Base-by-base conservation (phyloP, 2,329 filamentous ascomycete genomes). In the Reticulascus tulasneorum region DNA sequence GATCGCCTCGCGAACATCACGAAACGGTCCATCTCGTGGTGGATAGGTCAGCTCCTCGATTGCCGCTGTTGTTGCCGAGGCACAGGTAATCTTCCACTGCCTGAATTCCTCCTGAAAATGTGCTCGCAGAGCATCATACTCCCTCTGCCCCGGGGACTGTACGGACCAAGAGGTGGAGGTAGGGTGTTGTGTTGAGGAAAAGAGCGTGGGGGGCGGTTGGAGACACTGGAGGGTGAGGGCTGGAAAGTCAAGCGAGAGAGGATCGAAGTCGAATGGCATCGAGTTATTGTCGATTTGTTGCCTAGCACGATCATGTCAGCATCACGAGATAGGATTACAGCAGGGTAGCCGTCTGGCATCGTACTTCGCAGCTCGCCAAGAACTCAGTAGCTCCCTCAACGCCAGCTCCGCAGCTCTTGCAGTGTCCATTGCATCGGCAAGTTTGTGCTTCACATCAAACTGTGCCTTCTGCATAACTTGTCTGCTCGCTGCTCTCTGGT, bases 321-420 rank as follows among this genome's bases (percentile, higher is more conserved):
- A 50, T 22, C n/a, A 21, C 19, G 29, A 18, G 25, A 23, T 30
- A 21, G 32, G 16, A 44, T n/a, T n/a, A n/a, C n/a, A n/a, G n/a
- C n/a, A n/a, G n/a, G n/a, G n/a, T n/a, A n/a, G n/a, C n/a, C n/a
- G n/a, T n/a, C n/a, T n/a, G n/a, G n/a, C 64, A 75, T 63, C 79
- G 51, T 71, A 90, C 86, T 83, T 88, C 46, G 90, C 89, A 45
- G 89, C 86, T 55, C 85, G 80, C 58, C 90, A 76, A 42, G 85
- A 90, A 51, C 83, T 81, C 36, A 95, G 63, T 28, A 96, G 69
- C 63, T 96, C 91, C 44, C 86, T 73, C 48, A 96, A 63, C 7
- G 91, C 89, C 55, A 96, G 64, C 63, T 95, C 88, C 16, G 90
- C 81, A 6, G 90, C 90, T 46, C 79, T 78, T 15, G 84, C 83